Evolutionary conservation across 208 protist genomes (phyloP).

Genomic region (Trichomonas gallinae): DNA sequence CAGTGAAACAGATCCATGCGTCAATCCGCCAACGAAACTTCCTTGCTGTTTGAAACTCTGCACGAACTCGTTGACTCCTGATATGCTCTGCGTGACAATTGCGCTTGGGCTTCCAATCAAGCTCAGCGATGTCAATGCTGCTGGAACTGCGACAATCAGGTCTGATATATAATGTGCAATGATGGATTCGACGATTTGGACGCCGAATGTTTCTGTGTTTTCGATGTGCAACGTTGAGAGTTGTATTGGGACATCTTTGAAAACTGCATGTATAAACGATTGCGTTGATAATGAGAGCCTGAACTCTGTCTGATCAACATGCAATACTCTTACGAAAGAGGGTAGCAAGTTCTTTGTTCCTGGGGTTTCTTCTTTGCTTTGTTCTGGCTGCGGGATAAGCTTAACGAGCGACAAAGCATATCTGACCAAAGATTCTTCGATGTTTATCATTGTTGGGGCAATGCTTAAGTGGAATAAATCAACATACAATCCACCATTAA

Average conservation of each 20-base stretch:
- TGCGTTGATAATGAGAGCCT: neutral
- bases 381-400: neutral
- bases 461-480: neutral
- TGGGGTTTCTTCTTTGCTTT: neutral
- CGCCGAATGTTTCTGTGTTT: neutral
- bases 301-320: neutral
- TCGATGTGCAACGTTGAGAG: neutral
- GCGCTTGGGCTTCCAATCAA: neutral
- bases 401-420: neutral
- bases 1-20: neutral
- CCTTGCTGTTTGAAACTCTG: neutral
- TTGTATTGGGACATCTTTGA: neutral
- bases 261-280: neutral
- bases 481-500: neutral
- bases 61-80: neutral
- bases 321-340: neutral
- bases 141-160: neutral
- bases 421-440: neutral
- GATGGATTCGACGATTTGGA: neutral
- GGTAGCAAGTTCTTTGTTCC: neutral
- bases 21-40: neutral
- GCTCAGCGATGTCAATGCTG: neutral
- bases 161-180: neutral
- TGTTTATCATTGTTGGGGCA: neutral
- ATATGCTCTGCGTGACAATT: neutral